Evolutionary conservation across 2,329 filamentous ascomycete genomes (phyloP).

Genomic region (Dryadomyces quercivorus): DNA sequence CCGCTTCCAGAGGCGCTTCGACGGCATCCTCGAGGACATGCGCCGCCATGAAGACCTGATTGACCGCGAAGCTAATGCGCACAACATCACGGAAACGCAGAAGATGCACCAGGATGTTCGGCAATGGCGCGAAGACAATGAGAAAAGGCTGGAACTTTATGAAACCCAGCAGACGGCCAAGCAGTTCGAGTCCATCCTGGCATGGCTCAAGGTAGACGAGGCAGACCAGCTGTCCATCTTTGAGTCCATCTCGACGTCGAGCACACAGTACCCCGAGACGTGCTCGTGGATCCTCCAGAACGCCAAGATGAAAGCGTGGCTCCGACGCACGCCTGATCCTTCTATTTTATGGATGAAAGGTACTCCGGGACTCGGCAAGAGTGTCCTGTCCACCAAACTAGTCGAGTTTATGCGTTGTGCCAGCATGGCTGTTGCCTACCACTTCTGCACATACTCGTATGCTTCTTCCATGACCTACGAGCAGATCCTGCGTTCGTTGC

Average conservation of each 20-base stretch:
- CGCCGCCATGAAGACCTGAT: constrained; percentile 18
- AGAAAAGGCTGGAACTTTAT: constrained; percentile 10
- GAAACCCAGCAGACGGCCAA: constrained; percentile 15
- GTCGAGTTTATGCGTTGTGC: constrained; percentile 15
- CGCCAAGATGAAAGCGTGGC: constrained; percentile 15
- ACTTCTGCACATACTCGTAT: constrained; percentile 23
- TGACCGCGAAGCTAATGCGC: constrained; percentile 21
- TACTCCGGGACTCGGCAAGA: constrained; percentile 24
- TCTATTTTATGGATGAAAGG: constrained; percentile 22
- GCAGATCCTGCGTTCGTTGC: constrained; percentile 18
- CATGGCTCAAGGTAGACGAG: constrained; percentile 20
- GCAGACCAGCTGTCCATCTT: constrained; percentile 18
- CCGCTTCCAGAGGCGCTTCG: constrained; percentile 23
- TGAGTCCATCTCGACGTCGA: constrained; percentile 16
- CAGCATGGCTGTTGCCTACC: constrained; percentile 14
- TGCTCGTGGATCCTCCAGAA: constrained; percentile 22
- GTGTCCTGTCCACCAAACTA: constrained; percentile 19
- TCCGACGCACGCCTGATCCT: constrained; percentile 11
- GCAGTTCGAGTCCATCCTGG: constrained; percentile 16
- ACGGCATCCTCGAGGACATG: constrained; percentile 21
- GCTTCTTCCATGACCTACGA: constrained; percentile 20
- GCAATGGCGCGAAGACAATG: constrained; percentile 15
- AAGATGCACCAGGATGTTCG: constrained; percentile 14
- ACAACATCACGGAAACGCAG: constrained; percentile 15
- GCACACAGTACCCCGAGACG: constrained; percentile 17